phyloP scores from a whole-genome alignment of 2,329 filamentous ascomycete genomes.

The Xylariales sp. region DNA sequence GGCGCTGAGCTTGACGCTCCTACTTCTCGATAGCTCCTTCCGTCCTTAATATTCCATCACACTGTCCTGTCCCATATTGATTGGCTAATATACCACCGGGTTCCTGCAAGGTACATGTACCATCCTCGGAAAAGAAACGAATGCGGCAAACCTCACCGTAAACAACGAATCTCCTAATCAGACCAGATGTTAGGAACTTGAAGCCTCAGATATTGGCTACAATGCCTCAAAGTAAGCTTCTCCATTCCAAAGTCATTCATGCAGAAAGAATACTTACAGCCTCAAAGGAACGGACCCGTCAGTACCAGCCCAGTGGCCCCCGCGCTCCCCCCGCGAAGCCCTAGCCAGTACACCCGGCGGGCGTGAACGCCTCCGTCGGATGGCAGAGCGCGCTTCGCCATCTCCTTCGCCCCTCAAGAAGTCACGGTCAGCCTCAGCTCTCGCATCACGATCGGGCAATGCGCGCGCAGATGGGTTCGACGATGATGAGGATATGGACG shows the following conservation, averaged over 20 bases:
- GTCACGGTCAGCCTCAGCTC: constrained; percentile 29
- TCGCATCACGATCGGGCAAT: constrained; percentile 17
- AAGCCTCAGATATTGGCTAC: not conserved
- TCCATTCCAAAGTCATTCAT: too few relatives aligned
- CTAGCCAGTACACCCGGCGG: constrained; percentile 70
- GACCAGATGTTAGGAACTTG: constrained; percentile 2
- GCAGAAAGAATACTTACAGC: too few relatives aligned
- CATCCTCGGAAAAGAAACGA: not conserved
- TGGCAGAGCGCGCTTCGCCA: constrained; percentile 62
- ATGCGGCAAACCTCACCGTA: not conserved
- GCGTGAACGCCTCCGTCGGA: constrained; percentile 66
- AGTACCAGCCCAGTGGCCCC: constrained; percentile 58
- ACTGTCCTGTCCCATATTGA: constrained; percentile 19
- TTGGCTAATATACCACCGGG: constrained; percentile 22
- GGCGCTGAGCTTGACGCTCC: too few relatives aligned
- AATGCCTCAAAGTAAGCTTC: constrained; percentile 7
- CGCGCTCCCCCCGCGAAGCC: constrained; percentile 60
- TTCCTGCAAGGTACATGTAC: too few relatives aligned
- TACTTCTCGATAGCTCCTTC: too few relatives aligned
- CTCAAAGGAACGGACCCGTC: constrained; percentile 25
- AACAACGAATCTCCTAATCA: not conserved
- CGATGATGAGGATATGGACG: constrained; percentile 31
- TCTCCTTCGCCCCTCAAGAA: constrained; percentile 62
- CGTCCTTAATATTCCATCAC: too few relatives aligned
- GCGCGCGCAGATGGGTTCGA: constrained; percentile 24